Conservation (phyloP, 441 rosid genomes). For the Mallotus japonicus region DNA sequence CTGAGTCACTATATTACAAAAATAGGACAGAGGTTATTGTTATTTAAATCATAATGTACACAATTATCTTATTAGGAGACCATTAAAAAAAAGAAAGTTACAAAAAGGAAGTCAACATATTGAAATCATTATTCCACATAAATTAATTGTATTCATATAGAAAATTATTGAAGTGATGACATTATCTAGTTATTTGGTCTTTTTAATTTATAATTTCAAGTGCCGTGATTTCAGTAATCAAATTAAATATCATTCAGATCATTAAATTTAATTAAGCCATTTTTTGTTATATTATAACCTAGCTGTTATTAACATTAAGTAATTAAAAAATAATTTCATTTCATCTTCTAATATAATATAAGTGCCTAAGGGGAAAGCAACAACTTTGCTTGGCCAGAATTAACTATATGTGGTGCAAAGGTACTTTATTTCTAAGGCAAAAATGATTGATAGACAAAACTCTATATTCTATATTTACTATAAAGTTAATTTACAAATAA, state of each 20-base stretch:
- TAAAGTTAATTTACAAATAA: conserved; percentile 11
- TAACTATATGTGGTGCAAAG: background rate
- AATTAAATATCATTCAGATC: background rate
- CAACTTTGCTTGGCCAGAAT: background rate
- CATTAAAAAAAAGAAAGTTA: background rate
- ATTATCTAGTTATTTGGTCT: background rate
- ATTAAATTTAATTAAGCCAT: background rate
- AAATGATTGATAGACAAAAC: conserved; percentile 18
- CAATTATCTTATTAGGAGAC: no score
- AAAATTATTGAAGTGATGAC: background rate
- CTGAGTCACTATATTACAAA: no score
- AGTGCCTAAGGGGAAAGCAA: background rate
- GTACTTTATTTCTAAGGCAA: conserved; percentile 15
- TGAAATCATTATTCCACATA: background rate
- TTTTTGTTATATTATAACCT: background rate
- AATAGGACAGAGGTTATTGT: no score
- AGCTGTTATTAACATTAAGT: background rate
- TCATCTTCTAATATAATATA: background rate
- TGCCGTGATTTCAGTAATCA: conserved; percentile 12
- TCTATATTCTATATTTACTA: background rate
- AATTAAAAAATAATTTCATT: no score
- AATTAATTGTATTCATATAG: background rate
- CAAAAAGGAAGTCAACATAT: background rate
- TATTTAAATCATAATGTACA: no score
- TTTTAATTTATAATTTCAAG: background rate